phyloP scores from a whole-genome alignment of 148 eudicot genomes.

The Vaccinium macrocarpon region DNA sequence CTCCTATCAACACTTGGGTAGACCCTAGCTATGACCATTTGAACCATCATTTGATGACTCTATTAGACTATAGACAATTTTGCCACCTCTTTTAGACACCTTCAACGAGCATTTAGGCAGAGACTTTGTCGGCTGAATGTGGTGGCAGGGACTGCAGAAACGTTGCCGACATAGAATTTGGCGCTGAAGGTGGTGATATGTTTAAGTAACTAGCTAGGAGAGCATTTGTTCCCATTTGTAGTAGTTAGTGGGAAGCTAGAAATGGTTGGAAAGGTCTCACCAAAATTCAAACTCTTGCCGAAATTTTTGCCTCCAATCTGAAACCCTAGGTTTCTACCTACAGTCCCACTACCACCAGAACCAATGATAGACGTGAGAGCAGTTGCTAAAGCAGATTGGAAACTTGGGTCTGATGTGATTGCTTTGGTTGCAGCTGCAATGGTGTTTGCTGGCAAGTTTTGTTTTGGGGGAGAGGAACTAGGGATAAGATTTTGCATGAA shows the following conservation, averaged over 20 bases:
- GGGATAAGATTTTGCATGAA: slow-evolving; percentile 40
- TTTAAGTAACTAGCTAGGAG: slow-evolving; percentile 42
- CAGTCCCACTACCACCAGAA: slow-evolving; percentile 6
- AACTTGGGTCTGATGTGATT: slow-evolving; percentile 77
- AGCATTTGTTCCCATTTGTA: slow-evolving; percentile 36
- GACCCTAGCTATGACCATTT: no score
- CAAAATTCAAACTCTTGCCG: slow-evolving; percentile 27
- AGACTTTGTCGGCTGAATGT: background rate
- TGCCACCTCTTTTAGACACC: no score
- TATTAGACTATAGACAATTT: no score
- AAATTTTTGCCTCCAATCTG: slow-evolving; percentile 13
- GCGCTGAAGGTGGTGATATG: slow-evolving; percentile 21
- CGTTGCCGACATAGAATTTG: slow-evolving; percentile 30
- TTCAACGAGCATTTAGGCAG: background rate
- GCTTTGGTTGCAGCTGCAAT: slow-evolving; percentile 82
- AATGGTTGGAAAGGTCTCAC: slow-evolving; percentile 16
- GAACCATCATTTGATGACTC: no score
- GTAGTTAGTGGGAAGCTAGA: slow-evolving; percentile 25
- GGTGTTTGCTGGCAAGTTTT: slow-evolving; percentile 37
- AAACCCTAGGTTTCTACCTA: slow-evolving; percentile 1
- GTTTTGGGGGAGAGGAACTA: slow-evolving; percentile 25
- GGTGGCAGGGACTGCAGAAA: slow-evolving; percentile 16
- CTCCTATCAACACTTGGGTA: no score
- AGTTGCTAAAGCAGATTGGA: slow-evolving; percentile 65
- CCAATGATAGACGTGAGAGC: slow-evolving; percentile 70